A percentile compares a stretch with the other conserved stretches of the same genome.
These are phyloP conservation scores for Sisymbrium irio DNA, from an alignment of 345 rosid species.

Conservation along the genomic window DNA sequence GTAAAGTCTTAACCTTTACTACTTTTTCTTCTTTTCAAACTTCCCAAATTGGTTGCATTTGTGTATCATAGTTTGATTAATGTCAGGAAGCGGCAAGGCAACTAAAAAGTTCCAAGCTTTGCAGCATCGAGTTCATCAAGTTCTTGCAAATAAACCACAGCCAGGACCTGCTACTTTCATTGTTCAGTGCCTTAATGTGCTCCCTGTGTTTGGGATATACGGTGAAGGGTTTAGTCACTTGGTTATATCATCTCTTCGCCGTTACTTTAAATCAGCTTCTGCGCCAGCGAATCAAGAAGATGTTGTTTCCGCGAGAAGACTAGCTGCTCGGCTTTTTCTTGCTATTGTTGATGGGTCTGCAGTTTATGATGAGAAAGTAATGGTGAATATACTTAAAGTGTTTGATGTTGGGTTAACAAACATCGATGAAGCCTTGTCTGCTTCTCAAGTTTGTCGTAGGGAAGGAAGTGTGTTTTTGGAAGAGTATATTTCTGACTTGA, in stretches of 20 bases:
- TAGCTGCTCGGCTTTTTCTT: conserved; percentile 62
- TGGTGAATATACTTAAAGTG: conserved; percentile 55
- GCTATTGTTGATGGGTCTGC: conserved; percentile 49
- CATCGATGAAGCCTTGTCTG: conserved; percentile 52
- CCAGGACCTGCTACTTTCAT: conserved; percentile 77
- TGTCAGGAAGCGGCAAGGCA: conserved; percentile 73
- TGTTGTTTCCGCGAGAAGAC: conserved; percentile 45
- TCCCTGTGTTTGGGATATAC: conserved; percentile 60
- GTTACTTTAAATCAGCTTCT: conserved; percentile 44
- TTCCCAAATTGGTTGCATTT: neutral
- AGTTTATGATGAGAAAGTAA: conserved; percentile 58
- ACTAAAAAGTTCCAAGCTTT: conserved; percentile 70
- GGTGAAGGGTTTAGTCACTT: conserved; percentile 91
- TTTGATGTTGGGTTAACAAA: conserved; percentile 53
- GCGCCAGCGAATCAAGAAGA: conserved; percentile 36
- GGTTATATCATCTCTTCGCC: conserved; percentile 72
- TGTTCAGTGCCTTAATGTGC: conserved; percentile 59
- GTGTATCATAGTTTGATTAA: neutral
- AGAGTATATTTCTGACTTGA: conserved; percentile 49
- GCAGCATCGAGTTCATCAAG: conserved; percentile 64
- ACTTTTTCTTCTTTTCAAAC: neutral
- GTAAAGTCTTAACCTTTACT: conserved; percentile 36
- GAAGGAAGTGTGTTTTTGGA: conserved; percentile 52
- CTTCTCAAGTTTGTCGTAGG: conserved; percentile 31
- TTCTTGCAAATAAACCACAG: conserved; percentile 56